phyloP scores from a whole-genome alignment of 495 filamentous ascomycete species.

The Penicillium maclennaniae region DNA sequence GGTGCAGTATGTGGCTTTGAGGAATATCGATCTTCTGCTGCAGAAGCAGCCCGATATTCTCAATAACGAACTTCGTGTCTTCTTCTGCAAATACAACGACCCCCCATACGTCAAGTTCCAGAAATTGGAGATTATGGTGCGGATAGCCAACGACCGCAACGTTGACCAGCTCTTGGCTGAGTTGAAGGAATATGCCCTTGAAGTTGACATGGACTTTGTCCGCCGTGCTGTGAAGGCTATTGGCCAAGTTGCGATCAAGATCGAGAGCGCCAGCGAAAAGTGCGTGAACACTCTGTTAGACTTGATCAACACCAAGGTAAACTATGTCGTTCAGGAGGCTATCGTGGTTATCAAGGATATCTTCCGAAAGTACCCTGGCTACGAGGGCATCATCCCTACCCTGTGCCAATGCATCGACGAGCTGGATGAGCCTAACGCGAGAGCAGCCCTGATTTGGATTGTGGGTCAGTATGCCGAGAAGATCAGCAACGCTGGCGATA shows the following conservation, averaged over 20 bases:
- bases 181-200: constrained; percentile 93
- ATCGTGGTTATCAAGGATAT: constrained; percentile 99
- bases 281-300: constrained; percentile 93
- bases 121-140: constrained; percentile 98
- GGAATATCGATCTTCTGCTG: constrained; percentile 92
- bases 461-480: constrained; percentile 98
- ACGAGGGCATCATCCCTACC: constrained; percentile 95
- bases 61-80: constrained; percentile 94
- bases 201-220: constrained; percentile 99
- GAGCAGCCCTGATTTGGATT: constrained; percentile 95
- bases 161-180: constrained; percentile 92
- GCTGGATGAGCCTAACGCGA: constrained; percentile 87
- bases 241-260: constrained; percentile 97
- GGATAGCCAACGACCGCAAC: constrained; percentile 97
- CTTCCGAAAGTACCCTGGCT: constrained; percentile 94
- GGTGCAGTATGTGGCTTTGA: constrained; percentile 93
- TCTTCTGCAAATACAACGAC: constrained; percentile 99
- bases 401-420: constrained; percentile 97
- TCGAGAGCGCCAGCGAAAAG: constrained; percentile 87
- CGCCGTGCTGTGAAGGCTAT: constrained; percentile 91
- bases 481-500: constrained; percentile 94
- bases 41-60: constrained; percentile 96
- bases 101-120: constrained; percentile 96
- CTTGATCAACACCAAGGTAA: constrained; percentile 93
- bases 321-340: constrained; percentile 98